Evolutionary conservation across 78 protist genomes (phyloP), one percentile per base, ranked within the genome.

Genomic region (slime mould (Dictyostelium discoideum)): DNA sequence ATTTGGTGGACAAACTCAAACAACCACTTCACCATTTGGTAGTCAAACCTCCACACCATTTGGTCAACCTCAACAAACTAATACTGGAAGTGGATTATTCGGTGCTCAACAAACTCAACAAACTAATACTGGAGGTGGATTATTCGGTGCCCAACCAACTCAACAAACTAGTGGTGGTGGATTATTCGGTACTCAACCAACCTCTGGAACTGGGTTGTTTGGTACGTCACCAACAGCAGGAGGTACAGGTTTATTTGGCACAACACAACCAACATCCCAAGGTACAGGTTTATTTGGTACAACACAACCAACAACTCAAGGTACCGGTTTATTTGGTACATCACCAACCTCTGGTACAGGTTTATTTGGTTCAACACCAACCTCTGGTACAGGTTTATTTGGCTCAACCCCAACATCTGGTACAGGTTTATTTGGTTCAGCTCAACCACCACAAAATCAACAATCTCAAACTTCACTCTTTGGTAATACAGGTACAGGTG

Each of bases 141-240:
- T 48, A 44, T 78, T 78, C 44, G 84, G 84, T n/a, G 44, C 65
- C 8, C 81, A 74, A 32, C 54, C 82, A 29, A 42, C 84, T n/a
- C 18, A 14, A 77, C n/a, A 14, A 39, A 6, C 60, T 14, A 24
- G 10, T 42, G 46, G 5, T 11, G 16, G 29, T 3, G 29, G 29
- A 0, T 78, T 78, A 78, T 78, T 78, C 44, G 84, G 84, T 22
- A 18, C 83, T 1, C 22, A 10, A 39, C 32, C 84, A 18, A 76
- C 46, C 5, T 29, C 81, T 14, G 63, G 85, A 42, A 24, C 42
- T 80, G 65, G 85, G 48, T 46, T 80, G 16, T 76, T 76, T 76
- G 24, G 40, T 14, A 5, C 48, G 5, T 14, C 82, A 9, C 85
- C 63, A 82, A 20, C 54, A 0, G 18, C 86, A 3, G 16, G 14